phyloP scores from a whole-genome alignment of 1,284 basidiomycete genomes.

The Phellinidium pouzarii region DNA sequence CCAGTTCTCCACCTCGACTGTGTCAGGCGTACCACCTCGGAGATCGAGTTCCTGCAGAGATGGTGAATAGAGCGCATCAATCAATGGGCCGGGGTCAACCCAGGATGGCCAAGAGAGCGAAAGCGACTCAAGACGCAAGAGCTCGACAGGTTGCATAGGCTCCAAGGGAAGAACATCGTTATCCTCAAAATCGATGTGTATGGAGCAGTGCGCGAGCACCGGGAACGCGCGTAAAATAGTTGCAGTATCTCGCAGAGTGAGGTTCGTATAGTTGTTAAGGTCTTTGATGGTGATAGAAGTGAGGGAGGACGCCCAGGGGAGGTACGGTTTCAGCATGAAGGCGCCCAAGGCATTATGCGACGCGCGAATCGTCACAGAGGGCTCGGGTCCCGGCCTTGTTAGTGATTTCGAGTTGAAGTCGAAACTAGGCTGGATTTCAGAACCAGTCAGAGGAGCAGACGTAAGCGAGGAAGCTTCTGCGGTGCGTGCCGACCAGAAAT shows the following conservation, averaged over 20 bases:
- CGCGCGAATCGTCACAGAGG: constrained; percentile 10
- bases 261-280: constrained; percentile 11
- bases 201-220: constrained; percentile 11
- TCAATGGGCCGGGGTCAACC: constrained; percentile 12
- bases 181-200: constrained; percentile 12
- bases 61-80: constrained; percentile 10
- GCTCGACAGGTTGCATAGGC: too few species aligned
- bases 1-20: constrained; percentile 4
- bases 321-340: constrained; percentile 15
- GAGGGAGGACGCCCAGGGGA: constrained; percentile 7
- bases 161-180: background rate
- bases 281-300: constrained; percentile 14
- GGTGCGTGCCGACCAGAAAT: constrained; percentile 17
- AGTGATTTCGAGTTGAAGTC: background rate
- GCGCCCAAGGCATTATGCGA: constrained; percentile 8
- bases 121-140: background rate
- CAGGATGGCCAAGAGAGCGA: constrained; percentile 14
- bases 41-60: constrained; percentile 15
- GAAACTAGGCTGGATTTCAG: background rate
- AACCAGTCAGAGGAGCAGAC: background rate
- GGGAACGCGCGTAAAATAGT: constrained; percentile 13
- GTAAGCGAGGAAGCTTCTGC: background rate
- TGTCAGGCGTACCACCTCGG: constrained; percentile 6
- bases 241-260: background rate
- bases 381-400: background rate